phyloP scores from a whole-genome alignment of 306 rosid species.

The Heteromeles arbutifolia region DNA sequence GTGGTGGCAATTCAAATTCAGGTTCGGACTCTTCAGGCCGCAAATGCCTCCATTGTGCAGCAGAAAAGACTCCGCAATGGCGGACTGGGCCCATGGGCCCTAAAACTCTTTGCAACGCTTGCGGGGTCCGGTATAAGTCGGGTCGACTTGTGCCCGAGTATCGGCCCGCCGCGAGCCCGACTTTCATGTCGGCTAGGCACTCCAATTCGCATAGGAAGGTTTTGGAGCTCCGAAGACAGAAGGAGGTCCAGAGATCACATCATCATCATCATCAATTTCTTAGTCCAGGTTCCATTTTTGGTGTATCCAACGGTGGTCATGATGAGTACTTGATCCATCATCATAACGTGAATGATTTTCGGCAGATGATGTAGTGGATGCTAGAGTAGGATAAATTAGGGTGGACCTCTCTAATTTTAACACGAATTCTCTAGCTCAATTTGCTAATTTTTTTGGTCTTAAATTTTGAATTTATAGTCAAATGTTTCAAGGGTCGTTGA shows the following conservation, averaged over 20 bases:
- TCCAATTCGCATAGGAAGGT: slow-evolving; percentile 50
- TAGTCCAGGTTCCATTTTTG: slow-evolving; percentile 61
- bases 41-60: slow-evolving; percentile 41
- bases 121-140: slow-evolving; percentile 43
- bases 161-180: slow-evolving; percentile 47
- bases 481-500: neutral
- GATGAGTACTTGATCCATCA: slow-evolving; percentile 63
- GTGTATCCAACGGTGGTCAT: slow-evolving; percentile 72
- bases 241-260: slow-evolving; percentile 24
- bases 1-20: slow-evolving; percentile 9
- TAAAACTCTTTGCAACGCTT: slow-evolving; percentile 41
- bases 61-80: slow-evolving; percentile 52
- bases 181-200: slow-evolving; percentile 33
- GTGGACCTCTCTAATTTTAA: slow-evolving; percentile 21
- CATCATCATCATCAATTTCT: slow-evolving; percentile 41
- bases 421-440: neutral
- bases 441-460: slow-evolving; percentile 13
- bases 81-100: slow-evolving; percentile 50
- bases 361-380: slow-evolving; percentile 55
- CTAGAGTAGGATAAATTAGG: slow-evolving; percentile 38
- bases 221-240: slow-evolving; percentile 42
- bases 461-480: slow-evolving; percentile 38
- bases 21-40: slow-evolving; percentile 31
- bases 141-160: slow-evolving; percentile 46
- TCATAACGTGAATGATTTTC: slow-evolving; percentile 52